Conservation (phyloP, 169 alveolate genomes). For the Plasmodium cynomolgi region DNA sequence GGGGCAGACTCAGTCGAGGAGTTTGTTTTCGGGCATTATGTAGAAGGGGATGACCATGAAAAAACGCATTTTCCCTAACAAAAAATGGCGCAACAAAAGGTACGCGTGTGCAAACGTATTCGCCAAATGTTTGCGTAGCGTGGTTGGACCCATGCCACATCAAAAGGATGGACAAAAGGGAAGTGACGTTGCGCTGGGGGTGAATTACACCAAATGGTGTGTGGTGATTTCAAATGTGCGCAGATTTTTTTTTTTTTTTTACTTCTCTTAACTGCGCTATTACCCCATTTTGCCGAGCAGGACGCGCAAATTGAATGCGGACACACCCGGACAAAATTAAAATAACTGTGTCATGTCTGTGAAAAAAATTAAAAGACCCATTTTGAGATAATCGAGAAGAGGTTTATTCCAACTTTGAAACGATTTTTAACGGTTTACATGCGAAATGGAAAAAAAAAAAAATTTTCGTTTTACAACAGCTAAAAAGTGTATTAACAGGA, state of each 20-base stretch:
- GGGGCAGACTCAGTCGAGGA: not conserved
- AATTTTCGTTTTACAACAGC: not conserved
- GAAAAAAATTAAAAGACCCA: not conserved
- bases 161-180: not conserved
- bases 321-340: not conserved
- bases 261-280: not conserved
- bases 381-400: not conserved
- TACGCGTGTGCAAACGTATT: not conserved
- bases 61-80: not conserved
- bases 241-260: not conserved
- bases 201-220: not conserved
- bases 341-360: not conserved
- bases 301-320: not conserved
- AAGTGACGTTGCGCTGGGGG: not conserved
- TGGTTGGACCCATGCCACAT: not conserved
- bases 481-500: constrained; percentile 24
- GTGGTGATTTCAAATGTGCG: not conserved
- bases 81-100: not conserved
- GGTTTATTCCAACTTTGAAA: not conserved
- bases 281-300: not conserved
- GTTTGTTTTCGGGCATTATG: not conserved
- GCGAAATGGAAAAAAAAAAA: not conserved
- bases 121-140: not conserved
- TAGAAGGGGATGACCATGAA: not conserved
- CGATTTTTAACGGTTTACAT: not conserved